phyloP scores from a whole-genome alignment of 805 yeast genomes.

The Ogataea polymorpha region DNA sequence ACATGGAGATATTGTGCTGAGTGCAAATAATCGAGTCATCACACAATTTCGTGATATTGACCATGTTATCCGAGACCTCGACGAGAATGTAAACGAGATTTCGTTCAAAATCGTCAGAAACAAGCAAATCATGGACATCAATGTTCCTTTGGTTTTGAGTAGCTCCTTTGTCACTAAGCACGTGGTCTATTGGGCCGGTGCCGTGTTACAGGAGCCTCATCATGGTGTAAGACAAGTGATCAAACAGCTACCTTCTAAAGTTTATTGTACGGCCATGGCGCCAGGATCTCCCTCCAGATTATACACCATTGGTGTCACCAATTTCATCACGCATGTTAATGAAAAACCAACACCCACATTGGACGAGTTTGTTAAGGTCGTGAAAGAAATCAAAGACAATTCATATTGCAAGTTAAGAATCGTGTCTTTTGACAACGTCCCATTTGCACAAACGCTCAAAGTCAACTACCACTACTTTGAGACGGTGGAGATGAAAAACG shows the following conservation, averaged over 20 bases:
- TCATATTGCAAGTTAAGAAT: conserved; percentile 78
- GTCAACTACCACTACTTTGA: conserved; percentile 89
- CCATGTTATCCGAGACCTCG: conserved; percentile 39
- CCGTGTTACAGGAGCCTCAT: conserved; percentile 82
- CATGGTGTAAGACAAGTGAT: conserved; percentile 87
- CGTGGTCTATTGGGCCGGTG: conserved; percentile 80
- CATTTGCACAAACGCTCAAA: conserved; percentile 80
- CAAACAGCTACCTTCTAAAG: conserved; percentile 72
- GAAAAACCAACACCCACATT: conserved; percentile 70
- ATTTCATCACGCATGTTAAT: conserved; percentile 87
- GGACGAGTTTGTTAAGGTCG: conserved; percentile 61
- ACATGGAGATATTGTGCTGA: conserved; percentile 74
- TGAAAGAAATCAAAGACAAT: conserved; percentile 70
- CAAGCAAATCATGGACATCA: conserved; percentile 57
- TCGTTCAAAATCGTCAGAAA: conserved; percentile 69
- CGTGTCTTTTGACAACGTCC: conserved; percentile 82
- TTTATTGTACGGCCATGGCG: conserved; percentile 73
- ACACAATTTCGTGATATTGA: conserved; percentile 67
- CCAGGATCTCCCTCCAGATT: conserved; percentile 86
- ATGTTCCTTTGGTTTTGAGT: conserved; percentile 64
- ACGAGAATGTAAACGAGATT: conserved; percentile 31
- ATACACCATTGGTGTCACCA: conserved; percentile 73
- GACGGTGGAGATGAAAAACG: conserved; percentile 54
- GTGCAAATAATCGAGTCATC: conserved; percentile 64
- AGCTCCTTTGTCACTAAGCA: conserved; percentile 58